These are phyloP conservation scores for Acanthamoeba lenticulata DNA, from an alignment of 208 protist genomes.

Conservation along the genomic window DNA sequence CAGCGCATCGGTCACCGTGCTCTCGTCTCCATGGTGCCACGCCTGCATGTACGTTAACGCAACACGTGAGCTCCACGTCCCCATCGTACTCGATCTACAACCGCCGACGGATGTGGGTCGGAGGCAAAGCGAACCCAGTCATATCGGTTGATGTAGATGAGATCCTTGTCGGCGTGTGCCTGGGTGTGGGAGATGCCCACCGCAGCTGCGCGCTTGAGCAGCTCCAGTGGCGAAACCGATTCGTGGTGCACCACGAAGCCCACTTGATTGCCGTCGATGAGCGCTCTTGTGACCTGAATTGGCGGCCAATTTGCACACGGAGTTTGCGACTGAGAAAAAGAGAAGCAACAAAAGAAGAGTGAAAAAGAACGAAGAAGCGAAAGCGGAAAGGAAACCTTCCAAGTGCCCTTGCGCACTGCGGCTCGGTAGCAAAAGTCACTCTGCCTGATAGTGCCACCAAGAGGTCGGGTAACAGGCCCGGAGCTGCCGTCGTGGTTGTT, in stretches of 20 bases:
- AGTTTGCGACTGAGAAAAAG: no score
- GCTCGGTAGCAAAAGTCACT: constrained; percentile 2
- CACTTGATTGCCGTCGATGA: not conserved
- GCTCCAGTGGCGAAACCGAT: not conserved
- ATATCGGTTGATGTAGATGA: constrained; percentile 30
- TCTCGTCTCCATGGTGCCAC: not conserved
- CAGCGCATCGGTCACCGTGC: not conserved
- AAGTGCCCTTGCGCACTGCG: not conserved
- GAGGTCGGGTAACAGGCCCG: not conserved
- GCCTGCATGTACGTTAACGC: not conserved
- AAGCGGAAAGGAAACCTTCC: not conserved
- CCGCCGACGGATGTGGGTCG: not conserved
- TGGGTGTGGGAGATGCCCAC: not conserved
- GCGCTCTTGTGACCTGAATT: not conserved
- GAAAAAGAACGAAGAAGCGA: not conserved
- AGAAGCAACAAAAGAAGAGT: no score
- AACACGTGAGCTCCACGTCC: not conserved
- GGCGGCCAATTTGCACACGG: not conserved
- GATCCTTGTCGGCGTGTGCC: not conserved
- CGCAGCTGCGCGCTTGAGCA: not conserved
- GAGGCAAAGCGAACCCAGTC: not conserved
- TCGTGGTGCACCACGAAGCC: constrained; percentile 44
- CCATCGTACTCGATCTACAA: not conserved
- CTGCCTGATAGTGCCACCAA: not conserved
- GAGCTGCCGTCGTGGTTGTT: not conserved